These are phyloP conservation scores for Endogone sp. DNA, from an alignment of 192 early-diverging fungal species.

Conservation along the genomic window DNA sequence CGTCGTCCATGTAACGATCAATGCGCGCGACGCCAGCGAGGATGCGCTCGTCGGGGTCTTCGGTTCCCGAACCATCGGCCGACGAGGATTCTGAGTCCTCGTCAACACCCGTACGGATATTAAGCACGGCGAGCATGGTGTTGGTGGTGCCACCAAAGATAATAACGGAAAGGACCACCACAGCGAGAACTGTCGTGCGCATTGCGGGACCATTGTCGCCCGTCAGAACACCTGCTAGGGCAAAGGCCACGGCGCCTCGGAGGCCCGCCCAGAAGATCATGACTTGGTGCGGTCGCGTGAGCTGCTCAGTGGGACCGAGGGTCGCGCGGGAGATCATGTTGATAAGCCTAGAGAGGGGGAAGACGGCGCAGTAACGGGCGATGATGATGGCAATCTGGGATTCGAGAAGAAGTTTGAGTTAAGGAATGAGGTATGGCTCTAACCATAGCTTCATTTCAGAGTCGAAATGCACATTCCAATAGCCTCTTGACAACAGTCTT, in stretches of 20 bases:
- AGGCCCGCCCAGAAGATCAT: constrained; percentile 98
- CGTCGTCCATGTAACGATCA: constrained; percentile 2
- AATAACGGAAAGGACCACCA: constrained; percentile 88
- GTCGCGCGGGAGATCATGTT: constrained; percentile 64
- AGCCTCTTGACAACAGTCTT: too few species aligned
- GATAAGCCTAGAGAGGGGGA: constrained; percentile 78
- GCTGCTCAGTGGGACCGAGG: constrained; percentile 43
- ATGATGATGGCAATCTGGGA: constrained; percentile 73
- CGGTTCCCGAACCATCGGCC: constrained; percentile 16
- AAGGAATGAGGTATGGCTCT: not conserved
- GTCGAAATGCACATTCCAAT: too few species aligned
- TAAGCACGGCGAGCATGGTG: constrained; percentile 69
- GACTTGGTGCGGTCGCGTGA: constrained; percentile 68
- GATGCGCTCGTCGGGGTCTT: constrained; percentile 1
- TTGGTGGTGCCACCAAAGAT: constrained; percentile 91
- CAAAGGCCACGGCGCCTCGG: constrained; percentile 96
- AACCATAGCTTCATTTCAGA: not conserved
- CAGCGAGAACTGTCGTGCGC: constrained; percentile 86
- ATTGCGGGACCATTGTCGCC: constrained; percentile 67
- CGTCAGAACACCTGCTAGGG: constrained; percentile 78
- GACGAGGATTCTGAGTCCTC: constrained; percentile 42
- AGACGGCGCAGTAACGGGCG: constrained; percentile 82
- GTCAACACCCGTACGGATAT: constrained; percentile 71
- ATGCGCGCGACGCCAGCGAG: constrained; percentile 11
- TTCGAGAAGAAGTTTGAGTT: not conserved